A percentile compares a stretch with the other conserved stretches of the same genome.
Evolutionary conservation across 768 basidiomycete genomes (phyloP).

Genomic region (Calocera cornea): DNA sequence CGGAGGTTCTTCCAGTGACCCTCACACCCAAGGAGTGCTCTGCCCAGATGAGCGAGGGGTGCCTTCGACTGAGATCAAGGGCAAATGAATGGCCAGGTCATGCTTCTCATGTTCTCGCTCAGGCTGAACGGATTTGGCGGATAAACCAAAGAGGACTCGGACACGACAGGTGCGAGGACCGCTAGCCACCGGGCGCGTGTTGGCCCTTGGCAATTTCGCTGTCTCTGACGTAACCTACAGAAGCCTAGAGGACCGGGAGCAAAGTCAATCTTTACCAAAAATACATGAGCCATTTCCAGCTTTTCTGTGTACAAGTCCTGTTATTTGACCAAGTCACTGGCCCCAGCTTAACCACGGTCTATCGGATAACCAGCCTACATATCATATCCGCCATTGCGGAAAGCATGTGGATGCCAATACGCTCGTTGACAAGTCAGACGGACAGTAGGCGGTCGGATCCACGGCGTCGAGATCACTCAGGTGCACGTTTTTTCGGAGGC

Average conservation of each 20-base stretch:
- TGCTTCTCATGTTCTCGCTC: neutral
- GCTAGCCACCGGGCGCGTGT: neutral
- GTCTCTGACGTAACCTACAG: neutral
- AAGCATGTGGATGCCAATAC: too few relatives aligned
- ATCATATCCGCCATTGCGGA: too few relatives aligned
- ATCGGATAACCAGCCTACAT: too few relatives aligned
- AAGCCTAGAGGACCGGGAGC: neutral
- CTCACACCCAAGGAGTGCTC: neutral
- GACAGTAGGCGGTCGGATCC: neutral
- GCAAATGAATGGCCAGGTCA: neutral
- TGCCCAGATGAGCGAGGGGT: too few relatives aligned
- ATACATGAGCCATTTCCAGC: neutral
- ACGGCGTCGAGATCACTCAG: too few relatives aligned
- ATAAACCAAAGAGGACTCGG: neutral
- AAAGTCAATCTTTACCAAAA: neutral
- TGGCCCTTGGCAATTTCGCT: neutral
- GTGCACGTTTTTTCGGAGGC: neutral
- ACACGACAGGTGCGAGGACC: neutral
- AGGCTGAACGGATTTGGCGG: constrained; percentile 1
- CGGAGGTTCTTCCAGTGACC: neutral
- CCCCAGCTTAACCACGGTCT: too few relatives aligned
- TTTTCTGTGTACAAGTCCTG: neutral
- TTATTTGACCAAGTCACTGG: too few relatives aligned
- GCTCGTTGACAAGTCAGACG: neutral
- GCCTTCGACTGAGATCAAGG: neutral